A percentile compares a stretch with the other conserved stretches of the same genome.
Evolutionary conservation across 495 filamentous ascomycete genomes (phyloP).

Genomic region (Podospora pseudopauciseta): DNA sequence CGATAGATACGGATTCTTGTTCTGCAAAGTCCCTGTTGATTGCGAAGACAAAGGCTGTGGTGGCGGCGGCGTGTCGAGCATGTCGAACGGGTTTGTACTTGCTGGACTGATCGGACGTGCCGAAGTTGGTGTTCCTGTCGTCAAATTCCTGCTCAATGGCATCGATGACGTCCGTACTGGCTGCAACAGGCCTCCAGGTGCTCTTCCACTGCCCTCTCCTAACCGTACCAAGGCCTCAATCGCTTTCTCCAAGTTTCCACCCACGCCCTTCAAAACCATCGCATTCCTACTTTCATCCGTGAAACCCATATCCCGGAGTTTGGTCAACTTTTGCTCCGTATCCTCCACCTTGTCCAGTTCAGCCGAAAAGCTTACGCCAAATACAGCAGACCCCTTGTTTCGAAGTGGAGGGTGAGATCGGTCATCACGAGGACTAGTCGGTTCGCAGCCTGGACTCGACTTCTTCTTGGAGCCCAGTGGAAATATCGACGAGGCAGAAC

Average conservation of each 20-base stretch:
- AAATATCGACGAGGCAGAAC: conserved; percentile 70
- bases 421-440: conserved; percentile 30
- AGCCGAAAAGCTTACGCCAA: conserved; percentile 59
- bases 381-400: conserved; percentile 60
- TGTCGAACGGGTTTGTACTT: conserved; percentile 70
- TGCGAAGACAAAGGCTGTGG: conserved; percentile 55
- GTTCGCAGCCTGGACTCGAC: conserved; percentile 18
- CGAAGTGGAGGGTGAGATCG: conserved; percentile 31
- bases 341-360: conserved; percentile 44
- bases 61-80: conserved; percentile 39
- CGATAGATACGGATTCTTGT: conserved; percentile 49
- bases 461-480: conserved; percentile 44
- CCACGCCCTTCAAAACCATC: conserved; percentile 70
- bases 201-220: conserved; percentile 59
- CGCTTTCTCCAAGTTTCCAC: conserved; percentile 78
- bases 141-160: conserved; percentile 41
- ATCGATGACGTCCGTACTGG: conserved; percentile 32
- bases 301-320: conserved; percentile 89
- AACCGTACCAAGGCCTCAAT: conserved; percentile 78
- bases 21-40: conserved; percentile 53
- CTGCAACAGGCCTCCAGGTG: conserved; percentile 37
- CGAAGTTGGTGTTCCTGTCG: conserved; percentile 33
- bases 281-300: conserved; percentile 75
- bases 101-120: conserved; percentile 37
- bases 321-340: conserved; percentile 66